Percentiles rank a stretch among this genome's conserved stretches.
These are phyloP conservation scores for Millerozyma acaciae DNA, from an alignment of 805 yeast species.

Conservation along the genomic window DNA sequence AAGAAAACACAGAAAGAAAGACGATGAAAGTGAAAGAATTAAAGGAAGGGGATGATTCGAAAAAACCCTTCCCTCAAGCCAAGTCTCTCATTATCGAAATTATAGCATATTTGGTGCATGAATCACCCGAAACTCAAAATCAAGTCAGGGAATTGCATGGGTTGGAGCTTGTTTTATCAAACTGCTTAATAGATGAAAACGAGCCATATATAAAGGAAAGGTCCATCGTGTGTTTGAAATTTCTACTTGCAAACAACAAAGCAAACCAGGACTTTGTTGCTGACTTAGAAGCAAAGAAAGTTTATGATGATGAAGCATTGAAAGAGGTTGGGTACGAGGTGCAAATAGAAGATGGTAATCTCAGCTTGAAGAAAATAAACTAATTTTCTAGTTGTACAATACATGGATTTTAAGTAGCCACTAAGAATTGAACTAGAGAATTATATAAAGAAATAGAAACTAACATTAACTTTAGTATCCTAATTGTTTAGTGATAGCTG, in stretches of 20 bases:
- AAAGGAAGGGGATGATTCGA: conserved; percentile 7
- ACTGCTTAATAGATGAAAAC: conserved; percentile 80
- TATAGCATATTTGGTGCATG: conserved; percentile 53
- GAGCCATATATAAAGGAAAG: conserved; percentile 88
- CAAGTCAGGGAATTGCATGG: conserved; percentile 61
- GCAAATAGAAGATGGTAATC: conserved; percentile 66
- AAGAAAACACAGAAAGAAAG: conserved; percentile 34
- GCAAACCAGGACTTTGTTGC: conserved; percentile 77
- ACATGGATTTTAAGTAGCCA: no score
- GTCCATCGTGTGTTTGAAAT: conserved; percentile 73
- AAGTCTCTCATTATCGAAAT: conserved; percentile 67
- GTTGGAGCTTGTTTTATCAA: conserved; percentile 66
- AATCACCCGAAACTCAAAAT: conserved; percentile 61
- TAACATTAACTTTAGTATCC: conserved; percentile 8
- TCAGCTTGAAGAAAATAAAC: conserved; percentile 44
- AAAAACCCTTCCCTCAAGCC: conserved; percentile 51
- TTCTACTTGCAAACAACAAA: conserved; percentile 57
- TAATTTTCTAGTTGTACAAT: no score
- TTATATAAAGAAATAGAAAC: not conserved
- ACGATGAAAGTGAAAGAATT: conserved; percentile 21
- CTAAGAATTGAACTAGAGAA: not conserved
- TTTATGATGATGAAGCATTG: conserved; percentile 54
- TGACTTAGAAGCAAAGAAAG: conserved; percentile 67
- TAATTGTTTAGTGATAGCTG: conserved; percentile 70
- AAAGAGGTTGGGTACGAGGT: conserved; percentile 75